Conservation (phyloP, 768 basidiomycete genomes). For the Austroboletus festivus region DNA sequence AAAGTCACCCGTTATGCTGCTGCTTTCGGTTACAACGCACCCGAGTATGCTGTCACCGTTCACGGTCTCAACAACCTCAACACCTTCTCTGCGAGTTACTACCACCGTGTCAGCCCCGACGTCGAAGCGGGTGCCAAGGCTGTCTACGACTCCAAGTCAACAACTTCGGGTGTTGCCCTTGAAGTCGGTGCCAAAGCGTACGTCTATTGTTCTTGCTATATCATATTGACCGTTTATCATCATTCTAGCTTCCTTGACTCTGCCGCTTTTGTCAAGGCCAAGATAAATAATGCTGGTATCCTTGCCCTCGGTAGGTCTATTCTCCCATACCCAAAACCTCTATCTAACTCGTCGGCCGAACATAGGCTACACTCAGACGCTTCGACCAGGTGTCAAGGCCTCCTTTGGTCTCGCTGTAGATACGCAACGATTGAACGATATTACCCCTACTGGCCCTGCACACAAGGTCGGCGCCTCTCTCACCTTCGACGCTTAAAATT, state of each 20-base stretch:
- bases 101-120: slow-evolving; percentile 89
- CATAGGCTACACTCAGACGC: slow-evolving; percentile 84
- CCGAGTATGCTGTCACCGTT: slow-evolving; percentile 91
- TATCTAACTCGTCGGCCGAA: slow-evolving; percentile 13
- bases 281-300: slow-evolving; percentile 96
- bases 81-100: slow-evolving; percentile 94
- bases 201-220: slow-evolving; percentile 39
- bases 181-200: slow-evolving; percentile 96
- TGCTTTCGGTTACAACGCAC: slow-evolving; percentile 92
- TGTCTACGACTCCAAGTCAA: slow-evolving; percentile 90
- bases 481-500: slow-evolving; percentile 64
- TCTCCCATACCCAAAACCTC: background rate
- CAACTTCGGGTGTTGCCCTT: slow-evolving; percentile 79
- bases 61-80: slow-evolving; percentile 94
- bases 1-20: slow-evolving; percentile 88
- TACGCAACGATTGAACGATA: slow-evolving; percentile 85
- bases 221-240: background rate
- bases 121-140: slow-evolving; percentile 97
- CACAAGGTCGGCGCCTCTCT: slow-evolving; percentile 85
- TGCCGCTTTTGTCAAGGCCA: slow-evolving; percentile 93
- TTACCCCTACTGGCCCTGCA: slow-evolving; percentile 56
- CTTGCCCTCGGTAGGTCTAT: slow-evolving; percentile 66
- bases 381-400: slow-evolving; percentile 91
- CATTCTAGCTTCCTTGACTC: slow-evolving; percentile 69
- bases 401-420: slow-evolving; percentile 94